A percentile compares a stretch with the other conserved stretches of the same genome.
These are phyloP conservation scores for Nakataea oryzae DNA, from an alignment of 2,329 filamentous ascomycete species.

Conservation along the genomic window DNA sequence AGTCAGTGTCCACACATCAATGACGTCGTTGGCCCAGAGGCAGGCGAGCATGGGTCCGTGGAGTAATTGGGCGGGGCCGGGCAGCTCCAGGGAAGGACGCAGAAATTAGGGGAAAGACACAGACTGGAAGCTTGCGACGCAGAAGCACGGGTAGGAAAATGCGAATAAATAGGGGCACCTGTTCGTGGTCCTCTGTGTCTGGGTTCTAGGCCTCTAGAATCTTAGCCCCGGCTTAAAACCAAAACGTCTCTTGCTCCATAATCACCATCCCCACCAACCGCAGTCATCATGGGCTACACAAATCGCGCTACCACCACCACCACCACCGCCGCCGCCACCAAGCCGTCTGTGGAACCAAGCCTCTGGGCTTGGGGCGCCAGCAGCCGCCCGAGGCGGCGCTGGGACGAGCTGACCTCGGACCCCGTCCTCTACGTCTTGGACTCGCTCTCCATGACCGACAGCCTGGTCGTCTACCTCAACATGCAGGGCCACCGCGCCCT, in stretches of 20 bases:
- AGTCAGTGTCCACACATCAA: too few species aligned
- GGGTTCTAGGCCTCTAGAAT: not conserved
- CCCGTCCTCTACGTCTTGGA: not conserved
- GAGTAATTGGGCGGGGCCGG: too few species aligned
- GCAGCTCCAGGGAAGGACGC: too few species aligned
- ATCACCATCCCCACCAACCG: too few species aligned
- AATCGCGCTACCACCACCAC: not conserved
- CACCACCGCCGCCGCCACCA: not conserved
- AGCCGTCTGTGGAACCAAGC: not conserved
- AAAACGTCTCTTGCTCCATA: too few species aligned
- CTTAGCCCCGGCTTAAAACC: too few species aligned
- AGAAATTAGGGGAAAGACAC: too few species aligned
- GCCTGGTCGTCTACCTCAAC: conserved; percentile 1
- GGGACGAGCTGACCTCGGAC: not conserved
- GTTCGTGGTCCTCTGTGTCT: not conserved
- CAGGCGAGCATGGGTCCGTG: too few species aligned
- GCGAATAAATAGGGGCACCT: not conserved
- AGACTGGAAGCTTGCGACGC: too few species aligned
- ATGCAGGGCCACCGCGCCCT: conserved; percentile 2
- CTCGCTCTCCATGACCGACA: conserved; percentile 1
- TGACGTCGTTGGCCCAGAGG: too few species aligned
- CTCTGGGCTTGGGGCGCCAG: not conserved
- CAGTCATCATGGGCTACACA: not conserved
- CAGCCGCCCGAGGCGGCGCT: not conserved
- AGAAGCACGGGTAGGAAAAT: too few species aligned